Evolutionary conservation across 1,139 yeast species (phyloP).

Genomic region (Zygotorulaspora mrakii): DNA sequence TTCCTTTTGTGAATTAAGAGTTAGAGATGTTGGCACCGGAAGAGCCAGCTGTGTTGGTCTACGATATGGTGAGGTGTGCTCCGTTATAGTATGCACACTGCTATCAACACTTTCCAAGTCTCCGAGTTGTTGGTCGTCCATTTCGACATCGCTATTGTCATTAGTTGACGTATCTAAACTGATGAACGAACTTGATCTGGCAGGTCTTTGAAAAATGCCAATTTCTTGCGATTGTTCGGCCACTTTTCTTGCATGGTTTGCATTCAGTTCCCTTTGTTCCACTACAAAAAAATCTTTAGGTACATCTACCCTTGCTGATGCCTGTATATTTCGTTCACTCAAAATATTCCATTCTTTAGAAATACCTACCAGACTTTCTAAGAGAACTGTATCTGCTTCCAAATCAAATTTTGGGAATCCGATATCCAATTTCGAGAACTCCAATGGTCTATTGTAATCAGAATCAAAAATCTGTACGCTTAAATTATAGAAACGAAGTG

Average conservation of each 20-base stretch:
- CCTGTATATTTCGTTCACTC: conserved; percentile 9
- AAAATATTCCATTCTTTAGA: conserved; percentile 25
- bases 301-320: conserved; percentile 3
- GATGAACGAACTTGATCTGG: conserved; percentile 18
- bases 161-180: conserved; percentile 20
- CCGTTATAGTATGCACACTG: conserved; percentile 23
- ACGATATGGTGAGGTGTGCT: conserved; percentile 8
- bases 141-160: conserved; percentile 31
- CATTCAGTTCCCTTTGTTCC: neutral
- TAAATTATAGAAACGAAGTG: conserved; percentile 66
- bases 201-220: conserved; percentile 9
- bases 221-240: conserved; percentile 7
- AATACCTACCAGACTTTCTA: conserved; percentile 23
- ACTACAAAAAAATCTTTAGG: neutral
- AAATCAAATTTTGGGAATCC: conserved; percentile 12
- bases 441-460: conserved; percentile 41
- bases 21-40: conserved; percentile 3
- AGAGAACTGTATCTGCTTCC: conserved; percentile 12
- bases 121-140: conserved; percentile 21
- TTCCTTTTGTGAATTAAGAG: conserved; percentile 8
- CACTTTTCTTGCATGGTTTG: conserved; percentile 5
- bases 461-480: conserved; percentile 62
- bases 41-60: conserved; percentile 8
- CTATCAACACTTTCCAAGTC: conserved; percentile 27
- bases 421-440: conserved; percentile 12